Evolutionary conservation across 192 early-diverging fungal genomes (phyloP).

Genomic region (Podila epicladia): DNA sequence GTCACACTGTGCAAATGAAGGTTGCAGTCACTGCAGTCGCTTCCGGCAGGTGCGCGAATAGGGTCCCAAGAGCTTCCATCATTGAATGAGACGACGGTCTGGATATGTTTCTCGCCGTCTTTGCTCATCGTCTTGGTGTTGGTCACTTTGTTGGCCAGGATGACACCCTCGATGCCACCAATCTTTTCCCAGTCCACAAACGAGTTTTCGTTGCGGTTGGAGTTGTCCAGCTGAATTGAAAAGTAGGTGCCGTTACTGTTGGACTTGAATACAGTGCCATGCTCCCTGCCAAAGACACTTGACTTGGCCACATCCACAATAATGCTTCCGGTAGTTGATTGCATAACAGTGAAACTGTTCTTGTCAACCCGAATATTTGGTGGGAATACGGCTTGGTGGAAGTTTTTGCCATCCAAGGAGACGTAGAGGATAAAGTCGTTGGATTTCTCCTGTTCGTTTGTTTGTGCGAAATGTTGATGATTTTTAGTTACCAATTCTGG

Average conservation of each 20-base stretch:
- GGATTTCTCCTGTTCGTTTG: slow-evolving; percentile 37
- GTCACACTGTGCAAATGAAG: slow-evolving; percentile 87
- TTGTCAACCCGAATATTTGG: slow-evolving; percentile 77
- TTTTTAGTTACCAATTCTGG: background rate
- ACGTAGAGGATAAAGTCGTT: slow-evolving; percentile 71
- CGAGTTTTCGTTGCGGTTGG: slow-evolving; percentile 78
- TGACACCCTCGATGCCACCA: slow-evolving; percentile 86
- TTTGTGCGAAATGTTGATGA: background rate
- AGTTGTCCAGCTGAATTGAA: slow-evolving; percentile 77
- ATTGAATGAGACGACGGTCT: slow-evolving; percentile 87
- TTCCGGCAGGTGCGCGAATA: slow-evolving; percentile 17
- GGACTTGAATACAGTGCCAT: slow-evolving; percentile 87
- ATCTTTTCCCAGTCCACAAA: slow-evolving; percentile 94
- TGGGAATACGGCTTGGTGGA: slow-evolving; percentile 84
- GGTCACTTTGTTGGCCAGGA: slow-evolving; percentile 87
- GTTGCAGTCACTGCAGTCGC: slow-evolving; percentile 58
- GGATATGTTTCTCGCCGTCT: slow-evolving; percentile 70
- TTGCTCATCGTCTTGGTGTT: slow-evolving; percentile 74
- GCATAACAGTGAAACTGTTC: slow-evolving; percentile 88
- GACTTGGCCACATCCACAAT: slow-evolving; percentile 83
- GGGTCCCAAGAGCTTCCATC: slow-evolving; percentile 70
- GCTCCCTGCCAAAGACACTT: slow-evolving; percentile 55
- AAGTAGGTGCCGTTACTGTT: slow-evolving; percentile 87
- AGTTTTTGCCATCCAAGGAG: slow-evolving; percentile 78
- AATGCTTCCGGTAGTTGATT: slow-evolving; percentile 80